Evolutionary conservation across 2,329 filamentous ascomycete genomes (phyloP), one percentile per base, ranked within the genome.

Genomic region (Incumbomyces delicatus): DNA sequence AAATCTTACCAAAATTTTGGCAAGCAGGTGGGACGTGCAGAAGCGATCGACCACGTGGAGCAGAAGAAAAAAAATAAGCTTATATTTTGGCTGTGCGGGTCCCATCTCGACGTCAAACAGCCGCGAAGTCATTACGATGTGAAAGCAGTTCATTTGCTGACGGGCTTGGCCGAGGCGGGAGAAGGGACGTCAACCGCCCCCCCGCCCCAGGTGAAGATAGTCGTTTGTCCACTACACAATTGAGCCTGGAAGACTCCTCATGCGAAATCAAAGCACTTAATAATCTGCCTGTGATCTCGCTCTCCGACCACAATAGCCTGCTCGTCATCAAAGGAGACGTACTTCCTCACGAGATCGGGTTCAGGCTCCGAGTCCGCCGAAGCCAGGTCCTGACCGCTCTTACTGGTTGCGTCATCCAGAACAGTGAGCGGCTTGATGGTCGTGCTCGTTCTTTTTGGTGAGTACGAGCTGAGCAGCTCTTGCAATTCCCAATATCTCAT

Each of bases 401-500:
- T 54, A n/a, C 58, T 52, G 22, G 60, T 51, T 2, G 60, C 57
- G 3, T 45, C 18, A 20, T 31, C 30, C 11, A 45, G 33, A 6
- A 60, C 46, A 6, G 51, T 50, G 2, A 49, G 38, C 13, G 46
- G 41, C 45, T 66, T 68, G 27, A 81, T 65, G 46, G 69, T 67
- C 4, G 81, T 74, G 55, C 78, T 80, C 14, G 73, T 58, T 47
- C 75, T 70, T 14, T 70, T 59, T 61, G 49, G 65, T 60, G 50
- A 46, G 30, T 35, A 48, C 8, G 48, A 42, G 1, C 48, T 52
- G 49, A 56, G 50, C 11, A 55, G 46, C 3, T 83, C 83, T 64
- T 95, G 88, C 1, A 95, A 74, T 58, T 95, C 87, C 89, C 89
- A 95, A 5, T 95, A 80, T 6, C 88, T 78, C 51, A 87, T 78